phyloP scores from a whole-genome alignment of 768 basidiomycete species.

The Gloeostereum incarnatum region DNA sequence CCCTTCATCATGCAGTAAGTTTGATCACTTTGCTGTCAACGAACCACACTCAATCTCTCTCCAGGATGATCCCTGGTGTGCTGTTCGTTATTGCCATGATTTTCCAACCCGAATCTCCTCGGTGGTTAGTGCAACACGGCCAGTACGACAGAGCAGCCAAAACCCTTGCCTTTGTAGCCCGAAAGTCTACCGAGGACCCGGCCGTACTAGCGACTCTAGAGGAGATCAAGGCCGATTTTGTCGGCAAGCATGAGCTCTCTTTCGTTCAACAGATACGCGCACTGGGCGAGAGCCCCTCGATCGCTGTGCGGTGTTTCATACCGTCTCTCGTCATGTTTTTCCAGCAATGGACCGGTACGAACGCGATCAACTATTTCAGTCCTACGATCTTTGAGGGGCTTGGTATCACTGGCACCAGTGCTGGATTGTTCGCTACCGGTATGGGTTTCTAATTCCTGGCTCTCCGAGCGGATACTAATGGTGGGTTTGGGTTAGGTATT shows the following conservation, averaged over 20 bases:
- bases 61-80: constrained; percentile 37
- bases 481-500: constrained; percentile 13
- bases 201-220: constrained; percentile 25
- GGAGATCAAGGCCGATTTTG: constrained; percentile 40
- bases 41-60: background rate
- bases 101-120: constrained; percentile 45
- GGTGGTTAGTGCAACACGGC: constrained; percentile 43
- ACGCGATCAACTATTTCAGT: constrained; percentile 47
- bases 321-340: constrained; percentile 38
- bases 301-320: constrained; percentile 33
- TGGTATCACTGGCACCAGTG: constrained; percentile 31
- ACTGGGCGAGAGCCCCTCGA: constrained; percentile 34
- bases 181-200: constrained; percentile 21
- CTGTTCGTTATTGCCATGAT: constrained; percentile 36
- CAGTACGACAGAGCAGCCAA: constrained; percentile 29
- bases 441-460: constrained; percentile 16
- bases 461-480: background rate
- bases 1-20: constrained; percentile 38
- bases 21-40: background rate
- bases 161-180: constrained; percentile 25
- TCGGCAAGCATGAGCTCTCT: constrained; percentile 25
- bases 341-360: constrained; percentile 43
- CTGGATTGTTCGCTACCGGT: constrained; percentile 43
- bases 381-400: constrained; percentile 40
- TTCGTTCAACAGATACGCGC: constrained; percentile 24